phyloP scores from a whole-genome alignment of 768 basidiomycete genomes.

The Filobasidium floriforme region DNA sequence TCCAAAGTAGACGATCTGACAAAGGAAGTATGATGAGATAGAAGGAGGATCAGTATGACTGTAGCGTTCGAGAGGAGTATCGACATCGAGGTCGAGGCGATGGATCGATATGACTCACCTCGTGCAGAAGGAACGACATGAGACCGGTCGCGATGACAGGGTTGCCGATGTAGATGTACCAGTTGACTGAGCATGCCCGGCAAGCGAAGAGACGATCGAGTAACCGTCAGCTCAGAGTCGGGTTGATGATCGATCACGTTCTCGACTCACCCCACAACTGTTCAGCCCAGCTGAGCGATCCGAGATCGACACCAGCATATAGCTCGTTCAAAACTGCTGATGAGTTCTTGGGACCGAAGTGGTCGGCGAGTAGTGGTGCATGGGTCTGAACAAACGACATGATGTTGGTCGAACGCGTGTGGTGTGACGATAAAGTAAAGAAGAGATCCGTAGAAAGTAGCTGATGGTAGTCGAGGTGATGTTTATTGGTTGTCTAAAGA shows the following conservation, averaged over 20 bases:
- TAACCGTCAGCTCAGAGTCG: neutral
- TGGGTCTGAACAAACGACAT: slow-evolving; percentile 23
- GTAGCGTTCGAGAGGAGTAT: neutral
- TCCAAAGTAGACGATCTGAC: slow-evolving; percentile 89
- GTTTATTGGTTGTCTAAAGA: too few relatives aligned
- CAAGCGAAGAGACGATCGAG: neutral
- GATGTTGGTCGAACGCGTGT: neutral
- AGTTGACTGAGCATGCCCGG: slow-evolving; percentile 40
- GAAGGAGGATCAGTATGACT: neutral
- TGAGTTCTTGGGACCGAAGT: slow-evolving; percentile 57
- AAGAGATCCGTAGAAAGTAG: too few relatives aligned
- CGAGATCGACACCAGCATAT: slow-evolving; percentile 41
- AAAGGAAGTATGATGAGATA: slow-evolving; percentile 6
- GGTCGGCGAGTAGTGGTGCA: slow-evolving; percentile 37
- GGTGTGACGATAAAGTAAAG: too few relatives aligned
- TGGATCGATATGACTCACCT: slow-evolving; percentile 53
- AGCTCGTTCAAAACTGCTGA: slow-evolving; percentile 68
- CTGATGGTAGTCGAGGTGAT: too few relatives aligned
- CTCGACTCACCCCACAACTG: slow-evolving; percentile 59
- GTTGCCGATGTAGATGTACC: slow-evolving; percentile 81
- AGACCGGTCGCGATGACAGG: slow-evolving; percentile 87
- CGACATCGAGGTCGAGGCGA: neutral
- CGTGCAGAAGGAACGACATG: slow-evolving; percentile 85
- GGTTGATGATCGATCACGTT: neutral
- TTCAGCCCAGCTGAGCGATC: slow-evolving; percentile 50